Conservation (phyloP, 2,329 filamentous ascomycete species). For the Zasmidium cellare region DNA sequence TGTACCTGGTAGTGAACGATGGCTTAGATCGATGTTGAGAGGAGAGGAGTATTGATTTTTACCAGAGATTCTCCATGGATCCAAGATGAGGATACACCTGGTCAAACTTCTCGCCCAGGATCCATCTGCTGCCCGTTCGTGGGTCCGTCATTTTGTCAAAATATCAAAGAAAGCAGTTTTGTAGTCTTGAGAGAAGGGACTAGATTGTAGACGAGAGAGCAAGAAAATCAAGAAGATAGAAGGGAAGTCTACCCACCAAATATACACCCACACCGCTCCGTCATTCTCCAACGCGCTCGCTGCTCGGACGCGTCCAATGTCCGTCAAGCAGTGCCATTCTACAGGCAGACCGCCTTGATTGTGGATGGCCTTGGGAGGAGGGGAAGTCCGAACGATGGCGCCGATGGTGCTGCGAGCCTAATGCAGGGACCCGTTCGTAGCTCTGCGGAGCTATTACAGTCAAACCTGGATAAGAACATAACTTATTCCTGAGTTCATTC, state of each 20-base stretch:
- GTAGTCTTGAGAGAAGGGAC: neutral
- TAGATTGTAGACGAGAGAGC: neutral
- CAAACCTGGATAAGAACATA: no score
- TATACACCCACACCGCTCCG: neutral
- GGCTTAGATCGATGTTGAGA: neutral
- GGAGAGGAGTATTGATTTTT: neutral
- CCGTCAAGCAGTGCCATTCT: neutral
- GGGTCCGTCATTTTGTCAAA: constrained; percentile 21
- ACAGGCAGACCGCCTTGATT: neutral
- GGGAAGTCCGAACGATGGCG: neutral
- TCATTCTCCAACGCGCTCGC: neutral
- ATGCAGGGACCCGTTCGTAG: neutral
- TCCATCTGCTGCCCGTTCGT: constrained; percentile 36
- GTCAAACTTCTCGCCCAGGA: constrained; percentile 50
- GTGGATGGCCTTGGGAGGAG: neutral
- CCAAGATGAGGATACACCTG: constrained; percentile 57
- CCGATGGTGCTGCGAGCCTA: neutral
- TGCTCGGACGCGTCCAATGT: neutral
- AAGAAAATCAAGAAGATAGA: neutral
- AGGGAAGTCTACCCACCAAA: neutral
- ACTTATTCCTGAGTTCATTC: no score
- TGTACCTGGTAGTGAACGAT: constrained; percentile 14
- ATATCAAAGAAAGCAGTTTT: neutral
- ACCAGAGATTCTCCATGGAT: constrained; percentile 57
- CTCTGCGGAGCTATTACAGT: neutral